These are phyloP conservation scores for Globomyces sp. DNA, from an alignment of 371 early-diverging fungal species.

Conservation along the genomic window DNA sequence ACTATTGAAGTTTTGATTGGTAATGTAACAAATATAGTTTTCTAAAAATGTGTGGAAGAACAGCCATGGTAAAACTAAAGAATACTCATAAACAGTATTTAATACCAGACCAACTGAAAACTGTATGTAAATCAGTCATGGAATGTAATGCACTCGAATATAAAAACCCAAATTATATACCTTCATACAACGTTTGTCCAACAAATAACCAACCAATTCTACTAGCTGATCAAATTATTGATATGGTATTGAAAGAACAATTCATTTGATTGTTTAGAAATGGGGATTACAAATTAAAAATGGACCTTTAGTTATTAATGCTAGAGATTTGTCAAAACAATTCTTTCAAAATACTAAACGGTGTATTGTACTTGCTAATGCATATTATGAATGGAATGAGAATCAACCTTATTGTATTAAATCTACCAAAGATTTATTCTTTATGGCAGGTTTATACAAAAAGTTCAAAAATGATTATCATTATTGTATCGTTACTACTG, in stretches of 20 bases:
- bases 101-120: not conserved
- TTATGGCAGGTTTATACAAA: conserved; percentile 5
- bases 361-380: not conserved
- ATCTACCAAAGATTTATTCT: not conserved
- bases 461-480: not conserved
- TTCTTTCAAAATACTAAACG: not conserved
- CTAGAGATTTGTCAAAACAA: not conserved
- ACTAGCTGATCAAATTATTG: not conserved
- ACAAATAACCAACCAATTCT: conserved; percentile 4
- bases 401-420: conserved; percentile 11
- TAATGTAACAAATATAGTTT: no score
- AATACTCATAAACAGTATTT: no score
- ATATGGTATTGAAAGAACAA: not conserved
- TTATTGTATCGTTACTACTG: conserved; percentile 1
- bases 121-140: not conserved
- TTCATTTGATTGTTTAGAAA: conserved; percentile 4
- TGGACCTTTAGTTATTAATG: not conserved
- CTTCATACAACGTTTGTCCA: conserved; percentile 5
- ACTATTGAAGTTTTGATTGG: no score
- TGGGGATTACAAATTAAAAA: not conserved
- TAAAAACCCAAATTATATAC: not conserved
- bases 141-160: not conserved
- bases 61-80: not conserved
- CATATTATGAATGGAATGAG: conserved; percentile 10
- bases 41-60: conserved; percentile 5